Evolutionary conservation across 176 grass and related monocot species (phyloP), one percentile per base, ranked within the genome.

Genomic region (Musa beccarii): DNA sequence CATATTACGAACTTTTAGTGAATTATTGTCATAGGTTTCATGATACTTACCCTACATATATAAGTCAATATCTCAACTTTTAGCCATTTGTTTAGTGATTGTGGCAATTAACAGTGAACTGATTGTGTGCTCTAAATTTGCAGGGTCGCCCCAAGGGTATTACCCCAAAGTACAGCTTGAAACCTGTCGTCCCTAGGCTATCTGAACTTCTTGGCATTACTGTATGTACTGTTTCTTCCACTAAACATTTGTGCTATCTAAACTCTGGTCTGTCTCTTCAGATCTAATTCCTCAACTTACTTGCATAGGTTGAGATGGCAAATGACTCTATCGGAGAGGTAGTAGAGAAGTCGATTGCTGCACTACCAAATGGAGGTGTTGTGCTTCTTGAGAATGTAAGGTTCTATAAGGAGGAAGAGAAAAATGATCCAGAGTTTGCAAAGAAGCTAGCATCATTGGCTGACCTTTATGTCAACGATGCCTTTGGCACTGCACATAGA

Each of bases 371-470:
- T 68, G 66, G 66, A 43, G 66, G 66, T 51, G 66, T 69, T 69
- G 16, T 69, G 25, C 66, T 69, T 28, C 66, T 69, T 69, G 66
- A 69, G 28, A 49, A 69, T 69, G 66, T 49, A 11, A 69, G 66
- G 10, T 69, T 69, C 28, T 51, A 69, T 2, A 43, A 43, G 14
- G 66, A 69, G 49, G 66, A 69, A 43, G 66, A 69, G 66, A 69
- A 69, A 43, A 69, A 69, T 17, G 26, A 50, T 16, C 25, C 26
- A n/a, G 66, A 14, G 15, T 69, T 69, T 50, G 66, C 66, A 16
- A 49, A 49, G 66, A 68, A 68, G 34, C 66, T 68, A 43, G 24
- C 66, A 29, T 68, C 21, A 14, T 25, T 68, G 24, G 66, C 66
- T 49, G 66, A 68, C 26, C 21, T 68, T 16, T 68, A 68, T 68